Evolutionary conservation across 1,139 yeast genomes (phyloP), one percentile per base, ranked within the genome.

Genomic region (Suhomyces kunorum): DNA sequence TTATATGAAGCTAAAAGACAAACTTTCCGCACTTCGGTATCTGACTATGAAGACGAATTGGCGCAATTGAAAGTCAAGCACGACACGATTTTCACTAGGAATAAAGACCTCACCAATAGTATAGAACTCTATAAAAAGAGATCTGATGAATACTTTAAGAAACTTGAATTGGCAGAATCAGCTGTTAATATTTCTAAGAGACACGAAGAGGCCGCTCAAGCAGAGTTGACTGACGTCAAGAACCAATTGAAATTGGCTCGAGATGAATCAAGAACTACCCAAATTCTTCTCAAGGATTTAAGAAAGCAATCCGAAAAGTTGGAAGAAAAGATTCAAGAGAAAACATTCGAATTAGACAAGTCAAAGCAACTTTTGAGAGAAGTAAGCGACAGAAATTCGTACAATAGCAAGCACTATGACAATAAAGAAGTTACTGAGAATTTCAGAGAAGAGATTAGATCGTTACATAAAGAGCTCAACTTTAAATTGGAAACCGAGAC

Each of bases 111-210:
- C 24, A 59, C 65, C 1, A 73, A 76, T 33, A 71, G 79, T 28
- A 65, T 84, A 30, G 80, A 77, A 23, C 66, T 86, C 27, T 88
- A 85, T 61, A 84, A 81, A 54, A 65, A 70, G 28, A 75, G 96
- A 43, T 81, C 95, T 12, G 92, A 87, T 34, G 87, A 84, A 49
- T 86, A 87, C 54, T 80, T 76, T 52, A 71, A 74, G 45, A 86
- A 87, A 51, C 68, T 89, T 26, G 95, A 88, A 53, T 75, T 80
- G 44, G 92, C 95, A 0, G 96, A 90, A 54, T 73, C 83, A 36
- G 84, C 88, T 2, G 80, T 86, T 2, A 68, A 75, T 34, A 75
- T 80, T 36, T 79, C 88, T 3, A 68, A 68, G 49, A 71, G 87
- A 48, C 80, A 83, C 13, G 90, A 84, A 55, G 74, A 74, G 37